phyloP scores from a whole-genome alignment of 2,329 filamentous ascomycete species.

The Madurella mycetomatis region DNA sequence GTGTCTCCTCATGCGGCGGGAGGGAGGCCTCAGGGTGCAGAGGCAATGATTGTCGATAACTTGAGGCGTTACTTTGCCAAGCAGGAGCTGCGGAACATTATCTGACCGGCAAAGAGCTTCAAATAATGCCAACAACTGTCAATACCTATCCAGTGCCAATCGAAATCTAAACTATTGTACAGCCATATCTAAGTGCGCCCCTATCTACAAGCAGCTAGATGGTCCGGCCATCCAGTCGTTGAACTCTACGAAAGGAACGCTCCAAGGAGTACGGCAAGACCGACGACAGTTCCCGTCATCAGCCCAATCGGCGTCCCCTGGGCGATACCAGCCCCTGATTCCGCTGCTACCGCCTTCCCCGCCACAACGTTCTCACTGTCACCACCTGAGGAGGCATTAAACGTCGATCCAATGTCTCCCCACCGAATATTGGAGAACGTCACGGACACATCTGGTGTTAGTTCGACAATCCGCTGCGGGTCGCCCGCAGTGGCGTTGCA shows the following conservation, averaged over 20 bases:
- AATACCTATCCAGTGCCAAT: too few species aligned
- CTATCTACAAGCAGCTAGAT: too few species aligned
- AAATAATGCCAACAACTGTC: too few species aligned
- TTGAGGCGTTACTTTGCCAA: slow-evolving; percentile 55
- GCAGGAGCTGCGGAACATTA: slow-evolving; percentile 53
- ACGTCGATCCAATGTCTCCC: slow-evolving; percentile 48
- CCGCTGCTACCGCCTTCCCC: neutral
- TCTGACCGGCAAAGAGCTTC: slow-evolving; percentile 8
- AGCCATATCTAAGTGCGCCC: too few species aligned
- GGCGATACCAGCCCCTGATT: neutral
- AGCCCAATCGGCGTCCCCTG: neutral
- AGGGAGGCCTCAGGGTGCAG: slow-evolving; percentile 56
- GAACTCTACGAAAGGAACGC: neutral
- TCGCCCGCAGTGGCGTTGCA: slow-evolving; percentile 46
- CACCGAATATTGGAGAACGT: slow-evolving; percentile 47
- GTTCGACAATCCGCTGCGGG: slow-evolving; percentile 38
- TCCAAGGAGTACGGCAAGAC: neutral
- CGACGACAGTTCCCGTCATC: neutral
- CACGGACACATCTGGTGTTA: slow-evolving; percentile 40
- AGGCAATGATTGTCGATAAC: slow-evolving; percentile 58
- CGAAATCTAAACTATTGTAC: too few species aligned
- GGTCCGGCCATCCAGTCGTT: too few species aligned
- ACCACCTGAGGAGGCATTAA: neutral
- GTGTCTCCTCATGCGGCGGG: slow-evolving; percentile 57
- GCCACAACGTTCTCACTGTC: neutral